These are phyloP conservation scores for Chlamydomonas sp. DNA, from an alignment of 139 green algal genomes.

Conservation along the genomic window DNA sequence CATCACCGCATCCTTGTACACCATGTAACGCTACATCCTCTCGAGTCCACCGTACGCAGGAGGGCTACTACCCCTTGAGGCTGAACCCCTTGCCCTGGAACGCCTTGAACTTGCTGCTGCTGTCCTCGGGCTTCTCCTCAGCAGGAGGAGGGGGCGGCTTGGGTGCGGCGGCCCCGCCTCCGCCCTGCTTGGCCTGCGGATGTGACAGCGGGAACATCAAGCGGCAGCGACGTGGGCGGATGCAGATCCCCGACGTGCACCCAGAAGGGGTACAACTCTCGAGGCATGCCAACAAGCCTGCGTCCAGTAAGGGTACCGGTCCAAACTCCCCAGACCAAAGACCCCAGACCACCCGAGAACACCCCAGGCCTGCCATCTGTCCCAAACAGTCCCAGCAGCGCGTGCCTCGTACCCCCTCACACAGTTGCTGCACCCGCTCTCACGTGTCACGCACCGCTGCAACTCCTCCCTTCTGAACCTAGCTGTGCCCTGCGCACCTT, in stretches of 20 bases:
- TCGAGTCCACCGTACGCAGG: too few relatives aligned
- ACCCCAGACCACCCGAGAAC: too few relatives aligned
- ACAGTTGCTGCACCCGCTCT: too few relatives aligned
- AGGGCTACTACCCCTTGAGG: constrained; percentile 41
- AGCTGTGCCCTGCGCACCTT: too few relatives aligned
- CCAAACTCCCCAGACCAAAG: too few relatives aligned
- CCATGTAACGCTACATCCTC: too few relatives aligned
- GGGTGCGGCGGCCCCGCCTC: constrained; percentile 7
- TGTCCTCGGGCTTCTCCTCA: constrained; percentile 55
- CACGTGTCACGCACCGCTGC: too few relatives aligned
- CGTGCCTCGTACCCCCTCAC: too few relatives aligned
- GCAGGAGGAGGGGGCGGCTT: constrained; percentile 28
- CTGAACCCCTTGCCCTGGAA: constrained; percentile 69
- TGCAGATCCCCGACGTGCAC: neutral
- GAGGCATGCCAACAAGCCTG: neutral
- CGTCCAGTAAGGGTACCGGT: too few relatives aligned
- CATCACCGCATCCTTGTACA: neutral
- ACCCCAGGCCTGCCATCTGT: too few relatives aligned
- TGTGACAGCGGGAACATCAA: neutral
- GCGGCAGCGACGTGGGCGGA: neutral
- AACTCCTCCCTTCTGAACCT: too few relatives aligned
- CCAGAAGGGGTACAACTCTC: constrained; percentile 7
- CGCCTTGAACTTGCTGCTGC: constrained; percentile 61
- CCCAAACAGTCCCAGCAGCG: too few relatives aligned
- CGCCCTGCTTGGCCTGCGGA: constrained; percentile 38